A percentile compares a stretch with the other conserved stretches of the same genome.
Conservation (phyloP, 768 basidiomycete genomes). For the Suillus decipiens region DNA sequence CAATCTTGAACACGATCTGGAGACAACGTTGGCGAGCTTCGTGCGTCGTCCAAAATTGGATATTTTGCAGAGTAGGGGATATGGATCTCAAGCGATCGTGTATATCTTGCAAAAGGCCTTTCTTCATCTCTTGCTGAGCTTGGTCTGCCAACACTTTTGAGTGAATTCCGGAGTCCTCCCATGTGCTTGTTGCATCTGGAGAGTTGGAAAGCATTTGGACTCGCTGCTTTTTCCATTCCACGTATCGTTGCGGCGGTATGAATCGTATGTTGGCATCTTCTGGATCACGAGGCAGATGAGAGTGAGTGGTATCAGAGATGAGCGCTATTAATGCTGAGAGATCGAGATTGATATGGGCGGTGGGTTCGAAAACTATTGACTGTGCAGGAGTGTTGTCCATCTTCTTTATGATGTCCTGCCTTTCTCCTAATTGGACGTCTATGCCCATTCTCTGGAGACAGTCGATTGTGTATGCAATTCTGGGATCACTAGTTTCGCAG, state of each 20-base stretch:
- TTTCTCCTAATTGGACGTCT: slow-evolving; percentile 66
- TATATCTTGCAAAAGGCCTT: slow-evolving; percentile 63
- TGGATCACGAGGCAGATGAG: slow-evolving; percentile 55
- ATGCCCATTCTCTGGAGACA: slow-evolving; percentile 63
- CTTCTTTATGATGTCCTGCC: slow-evolving; percentile 21
- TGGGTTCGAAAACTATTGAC: slow-evolving; percentile 42
- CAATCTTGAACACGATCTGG: slow-evolving; percentile 80
- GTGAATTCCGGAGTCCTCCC: slow-evolving; percentile 50
- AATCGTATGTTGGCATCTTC: slow-evolving; percentile 68
- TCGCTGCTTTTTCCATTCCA: slow-evolving; percentile 56
- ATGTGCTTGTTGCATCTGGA: slow-evolving; percentile 6
- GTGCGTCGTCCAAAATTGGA: slow-evolving; percentile 79
- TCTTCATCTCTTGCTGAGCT: slow-evolving; percentile 72
- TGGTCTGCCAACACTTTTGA: slow-evolving; percentile 73
- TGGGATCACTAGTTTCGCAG: slow-evolving; percentile 42
- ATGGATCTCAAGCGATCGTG: slow-evolving; percentile 43
- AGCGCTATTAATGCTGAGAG: slow-evolving; percentile 84
- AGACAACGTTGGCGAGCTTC: slow-evolving; percentile 76
- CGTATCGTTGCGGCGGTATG: slow-evolving; percentile 55
- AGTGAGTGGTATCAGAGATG: slow-evolving; percentile 80
- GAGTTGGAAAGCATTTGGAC: slow-evolving; percentile 11
- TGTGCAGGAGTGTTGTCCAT: slow-evolving; percentile 22
- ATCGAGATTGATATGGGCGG: slow-evolving; percentile 72
- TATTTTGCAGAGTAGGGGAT: slow-evolving; percentile 19
- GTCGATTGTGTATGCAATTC: slow-evolving; percentile 62